Percentiles rank a stretch among this genome's conserved stretches.
Evolutionary conservation across 148 eudicot genomes (phyloP).

Genomic region (Camellia granthamiana): DNA sequence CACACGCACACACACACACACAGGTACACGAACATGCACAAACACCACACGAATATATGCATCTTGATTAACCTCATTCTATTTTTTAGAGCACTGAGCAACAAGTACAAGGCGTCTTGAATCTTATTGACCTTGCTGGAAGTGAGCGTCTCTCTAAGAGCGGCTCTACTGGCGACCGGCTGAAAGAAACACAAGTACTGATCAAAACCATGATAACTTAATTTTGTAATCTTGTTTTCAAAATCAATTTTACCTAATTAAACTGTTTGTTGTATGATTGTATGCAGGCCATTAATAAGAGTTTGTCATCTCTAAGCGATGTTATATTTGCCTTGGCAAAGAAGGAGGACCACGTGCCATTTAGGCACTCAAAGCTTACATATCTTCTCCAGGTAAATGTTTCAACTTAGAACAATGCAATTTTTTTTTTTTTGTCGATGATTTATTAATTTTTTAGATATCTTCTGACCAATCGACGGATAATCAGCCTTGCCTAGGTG

Average conservation of each 20-base stretch:
- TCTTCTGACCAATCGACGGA: constrained; percentile 11
- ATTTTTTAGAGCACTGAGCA: constrained; percentile 76
- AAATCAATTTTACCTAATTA: not conserved
- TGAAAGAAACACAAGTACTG: constrained; percentile 91
- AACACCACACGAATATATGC: not conserved
- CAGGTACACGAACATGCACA: too few species aligned
- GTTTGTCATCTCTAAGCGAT: constrained; percentile 88
- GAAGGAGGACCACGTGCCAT: constrained; percentile 94
- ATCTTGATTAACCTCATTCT: not conserved
- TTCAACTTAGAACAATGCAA: not conserved
- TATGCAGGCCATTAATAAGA: constrained; percentile 81
- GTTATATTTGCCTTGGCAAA: constrained; percentile 88
- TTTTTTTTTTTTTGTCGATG: too few species aligned
- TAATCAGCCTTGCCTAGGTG: constrained; percentile 91
- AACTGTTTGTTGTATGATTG: not conserved
- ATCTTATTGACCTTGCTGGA: constrained; percentile 96
- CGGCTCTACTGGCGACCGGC: constrained; percentile 88
- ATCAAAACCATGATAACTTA: not conserved
- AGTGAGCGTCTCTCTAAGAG: constrained; percentile 99
- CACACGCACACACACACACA: too few species aligned
- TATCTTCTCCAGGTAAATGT: constrained; percentile 91
- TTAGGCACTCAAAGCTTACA: constrained; percentile 89
- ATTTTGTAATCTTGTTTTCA: not conserved
- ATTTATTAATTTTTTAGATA: not conserved
- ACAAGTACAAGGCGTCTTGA: constrained; percentile 91